Evolutionary conservation across 2,329 filamentous ascomycete species (phyloP), one percentile per base, ranked within the genome.

Genomic region (Sclerotiophoma versabilis): DNA sequence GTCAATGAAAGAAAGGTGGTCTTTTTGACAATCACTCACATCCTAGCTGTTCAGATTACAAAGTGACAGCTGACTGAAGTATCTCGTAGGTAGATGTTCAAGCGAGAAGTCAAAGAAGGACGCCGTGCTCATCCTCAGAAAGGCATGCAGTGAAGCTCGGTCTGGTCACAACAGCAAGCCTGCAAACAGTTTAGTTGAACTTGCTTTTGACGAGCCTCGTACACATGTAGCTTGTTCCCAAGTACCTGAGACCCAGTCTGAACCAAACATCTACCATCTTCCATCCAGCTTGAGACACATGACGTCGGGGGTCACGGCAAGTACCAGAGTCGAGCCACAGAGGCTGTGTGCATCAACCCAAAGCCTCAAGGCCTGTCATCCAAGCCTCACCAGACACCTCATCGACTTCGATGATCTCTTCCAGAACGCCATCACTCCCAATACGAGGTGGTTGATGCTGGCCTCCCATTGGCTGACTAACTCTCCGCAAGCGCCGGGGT

Each of bases 401-500:
- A 52, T 48, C 37, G 23, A 37, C 25, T 15, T 45, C 39, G 23
- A 55, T 43, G 41, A 45, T 52, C 37, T 54, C 43, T 42, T 43
- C 55, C 36, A 43, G 43, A 54, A 46, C 41, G 20, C 33, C 22
- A 26, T 49, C 56, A 45, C 33, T 27, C 29, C 46, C 30, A 49
- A 38, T 30, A 58, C 38, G 52, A 59, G 38, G 46, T 65, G 54
- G 49, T 56, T 36, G 57, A 58, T 25, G 20, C 33, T 15, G 33
- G 39, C 23, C 17, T 33, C 48, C 70, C 42, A 73, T 72, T 73
- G 69, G 70, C 14, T 19, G 41, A 32, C 23, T 23, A 37, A 26
- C 45, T 55, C 60, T 34, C 27, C 39, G 51, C 34, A 73, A 72
- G 71, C 71, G 70, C 70, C 66, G 63, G 62, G 61, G 46, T 54